Evolutionary conservation across 1,284 basidiomycete species (phyloP), one percentile per base, ranked within the genome.

Genomic region (Limonomyces culmigenus): DNA sequence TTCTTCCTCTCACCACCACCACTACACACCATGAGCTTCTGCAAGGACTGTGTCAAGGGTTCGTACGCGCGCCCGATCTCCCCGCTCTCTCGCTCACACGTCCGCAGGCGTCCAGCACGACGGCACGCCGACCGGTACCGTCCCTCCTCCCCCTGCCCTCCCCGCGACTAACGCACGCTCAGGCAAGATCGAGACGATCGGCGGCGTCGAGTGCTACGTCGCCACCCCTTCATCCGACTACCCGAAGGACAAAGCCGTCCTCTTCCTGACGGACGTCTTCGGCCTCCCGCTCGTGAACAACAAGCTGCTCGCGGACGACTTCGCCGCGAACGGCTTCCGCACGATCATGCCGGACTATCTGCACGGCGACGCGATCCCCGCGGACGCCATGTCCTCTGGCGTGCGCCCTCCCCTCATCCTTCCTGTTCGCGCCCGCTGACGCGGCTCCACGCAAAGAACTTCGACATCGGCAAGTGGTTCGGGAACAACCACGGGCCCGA

Each of bases 241-340:
- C 40, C 47, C 61, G 29, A 70, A 69, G 44, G 60, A 70, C 45
- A 73, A 75, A 47, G 69, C 63, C 19, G 42, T 80, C 38, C 56
- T 74, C 29, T 64, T 65, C 51, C 45, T 77, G 20, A 49, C 70
- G 5, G 80, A 84, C 45, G 62, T 73, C 36, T 80, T 79, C 44
- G 81, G 80, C 5, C 48, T 72, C 19, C 58, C 63, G n/a, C n/a
- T n/a, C n/a, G 54, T 71, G 14, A 42, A 58, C 49, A 84, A 74
- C 51, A 62, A 78, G 73, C 60, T 78, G 19, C 56, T 79, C 23
- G 70, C 63, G 10, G 84, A 86, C 47, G 74, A 71, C 47, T 85
- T 75, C 54, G 79, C 81, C 13, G 59, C 58, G 19, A 76, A 79
- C 43, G 81, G 80, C 10, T 77, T 69, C 62, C 70, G 71, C 61